phyloP scores from a whole-genome alignment of 352 stramenopile species.

The Thalassiosira mediterranea region DNA sequence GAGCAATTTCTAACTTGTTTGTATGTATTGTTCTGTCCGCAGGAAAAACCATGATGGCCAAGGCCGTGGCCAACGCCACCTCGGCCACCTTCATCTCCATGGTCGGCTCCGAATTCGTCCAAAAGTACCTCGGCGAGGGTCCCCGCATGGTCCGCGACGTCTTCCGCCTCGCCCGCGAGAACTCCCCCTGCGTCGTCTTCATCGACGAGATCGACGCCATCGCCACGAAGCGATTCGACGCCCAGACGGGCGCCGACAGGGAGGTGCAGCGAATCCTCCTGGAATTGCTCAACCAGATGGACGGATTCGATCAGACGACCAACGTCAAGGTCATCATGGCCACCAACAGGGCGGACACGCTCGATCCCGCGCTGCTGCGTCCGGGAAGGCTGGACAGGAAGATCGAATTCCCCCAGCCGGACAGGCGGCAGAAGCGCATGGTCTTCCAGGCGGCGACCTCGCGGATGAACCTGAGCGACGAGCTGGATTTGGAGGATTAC shows the following conservation, averaged over 20 bases:
- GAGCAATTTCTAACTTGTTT: too few relatives aligned
- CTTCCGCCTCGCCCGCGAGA: conserved; percentile 99
- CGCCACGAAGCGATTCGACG: conserved; percentile 99
- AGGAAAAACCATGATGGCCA: conserved; percentile 99
- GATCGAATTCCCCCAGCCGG: conserved; percentile 98
- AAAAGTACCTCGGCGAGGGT: conserved; percentile 99
- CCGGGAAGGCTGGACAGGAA: conserved; percentile 98
- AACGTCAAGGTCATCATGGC: conserved; percentile 99
- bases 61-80: conserved; percentile 98
- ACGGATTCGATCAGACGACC: conserved; percentile 99
- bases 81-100: conserved; percentile 97
- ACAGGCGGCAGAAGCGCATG: conserved; percentile 99
- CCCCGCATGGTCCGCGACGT: conserved; percentile 99
- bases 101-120: conserved; percentile 98
- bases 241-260: conserved; percentile 95
- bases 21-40: too few relatives aligned
- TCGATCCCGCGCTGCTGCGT: conserved; percentile 98
- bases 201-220: conserved; percentile 99
- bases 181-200: conserved; percentile 99
- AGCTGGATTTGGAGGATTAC: conserved; percentile 99
- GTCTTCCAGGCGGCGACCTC: conserved; percentile 99
- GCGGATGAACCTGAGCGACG: conserved; percentile 99
- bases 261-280: conserved; percentile 99
- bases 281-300: conserved; percentile 99
- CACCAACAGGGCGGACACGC: conserved; percentile 98